Conservation (phyloP, 2,329 filamentous ascomycete species). For the Coniella lustricola region DNA sequence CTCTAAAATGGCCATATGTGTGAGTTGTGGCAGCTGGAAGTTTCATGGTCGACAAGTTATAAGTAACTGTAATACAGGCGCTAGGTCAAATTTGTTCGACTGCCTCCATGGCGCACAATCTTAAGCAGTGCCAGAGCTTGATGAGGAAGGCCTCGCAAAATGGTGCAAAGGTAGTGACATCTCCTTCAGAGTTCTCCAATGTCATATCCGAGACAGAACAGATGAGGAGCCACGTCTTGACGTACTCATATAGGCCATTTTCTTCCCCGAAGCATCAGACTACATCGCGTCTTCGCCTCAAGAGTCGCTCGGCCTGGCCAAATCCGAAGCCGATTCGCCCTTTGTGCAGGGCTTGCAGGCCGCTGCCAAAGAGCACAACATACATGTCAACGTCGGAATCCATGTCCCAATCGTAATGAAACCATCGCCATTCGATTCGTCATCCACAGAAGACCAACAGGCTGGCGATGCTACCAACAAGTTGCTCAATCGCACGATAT, state of each 20-base stretch:
- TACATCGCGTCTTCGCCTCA: slow-evolving; percentile 68
- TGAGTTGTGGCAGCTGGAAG: background rate
- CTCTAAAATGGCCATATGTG: slow-evolving; percentile 1
- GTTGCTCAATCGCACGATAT: slow-evolving; percentile 47
- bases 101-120: slow-evolving; percentile 67
- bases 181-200: background rate
- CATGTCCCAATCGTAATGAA: slow-evolving; percentile 59
- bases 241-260: slow-evolving; percentile 41
- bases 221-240: background rate
- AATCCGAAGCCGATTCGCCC: slow-evolving; percentile 54
- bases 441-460: background rate
- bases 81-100: slow-evolving; percentile 88
- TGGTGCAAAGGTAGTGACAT: slow-evolving; percentile 62
- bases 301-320: slow-evolving; percentile 65
- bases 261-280: slow-evolving; percentile 87
- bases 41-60: background rate
- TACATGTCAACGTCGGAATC: slow-evolving; percentile 81
- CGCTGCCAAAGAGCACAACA: slow-evolving; percentile 53
- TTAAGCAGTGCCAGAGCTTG: slow-evolving; percentile 67
- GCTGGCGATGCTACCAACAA: slow-evolving; percentile 21
- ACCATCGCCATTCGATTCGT: slow-evolving; percentile 18
- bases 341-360: slow-evolving; percentile 72
- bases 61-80: slow-evolving; percentile 46
- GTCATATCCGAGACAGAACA: no score
- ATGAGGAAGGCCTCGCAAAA: slow-evolving; percentile 65